A percentile compares a stretch with the other conserved stretches of the same genome.
These are phyloP conservation scores for Juglanconis sp. DNA, from an alignment of 2,329 filamentous ascomycete genomes.

Conservation along the genomic window DNA sequence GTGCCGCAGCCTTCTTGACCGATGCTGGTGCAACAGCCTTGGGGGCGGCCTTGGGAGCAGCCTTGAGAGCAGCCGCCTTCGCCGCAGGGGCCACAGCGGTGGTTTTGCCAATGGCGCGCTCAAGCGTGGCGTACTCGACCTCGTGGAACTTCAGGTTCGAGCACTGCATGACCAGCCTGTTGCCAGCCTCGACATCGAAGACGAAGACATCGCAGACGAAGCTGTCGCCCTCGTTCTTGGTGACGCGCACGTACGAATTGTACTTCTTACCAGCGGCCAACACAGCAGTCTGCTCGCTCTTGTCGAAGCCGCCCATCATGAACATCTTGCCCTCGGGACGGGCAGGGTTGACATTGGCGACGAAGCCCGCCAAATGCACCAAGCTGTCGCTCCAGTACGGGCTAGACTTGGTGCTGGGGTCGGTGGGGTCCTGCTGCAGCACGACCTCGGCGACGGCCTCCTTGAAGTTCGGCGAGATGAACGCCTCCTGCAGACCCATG, in stretches of 20 bases:
- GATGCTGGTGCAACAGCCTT: slow-evolving; percentile 1
- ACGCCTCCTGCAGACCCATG: slow-evolving; percentile 19
- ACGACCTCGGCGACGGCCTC: slow-evolving; percentile 21
- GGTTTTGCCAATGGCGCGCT: slow-evolving; percentile 12
- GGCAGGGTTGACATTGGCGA: slow-evolving; percentile 18
- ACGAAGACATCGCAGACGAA: slow-evolving; percentile 21
- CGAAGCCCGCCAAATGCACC: slow-evolving; percentile 22
- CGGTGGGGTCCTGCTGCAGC: slow-evolving; percentile 15
- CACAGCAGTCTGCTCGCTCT: slow-evolving; percentile 18
- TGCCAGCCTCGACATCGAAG: slow-evolving; percentile 17
- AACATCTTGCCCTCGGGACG: slow-evolving; percentile 14
- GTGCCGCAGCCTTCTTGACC: neutral
- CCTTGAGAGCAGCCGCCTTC: neutral
- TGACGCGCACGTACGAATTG: slow-evolving; percentile 20
- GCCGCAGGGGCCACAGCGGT: neutral
- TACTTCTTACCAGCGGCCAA: slow-evolving; percentile 20
- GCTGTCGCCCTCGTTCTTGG: slow-evolving; percentile 16
- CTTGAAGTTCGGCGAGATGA: slow-evolving; percentile 13
- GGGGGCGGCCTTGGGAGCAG: neutral
- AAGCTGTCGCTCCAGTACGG: slow-evolving; percentile 23
- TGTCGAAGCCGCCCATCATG: slow-evolving; percentile 22
- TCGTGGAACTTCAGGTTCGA: slow-evolving; percentile 20
- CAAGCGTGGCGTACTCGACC: slow-evolving; percentile 18
- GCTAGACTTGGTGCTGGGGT: slow-evolving; percentile 14
- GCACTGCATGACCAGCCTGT: slow-evolving; percentile 20